Evolutionary conservation across 371 early-diverging fungal species (phyloP), one percentile per base, ranked within the genome.

Genomic region (Mucor velutinosus): DNA sequence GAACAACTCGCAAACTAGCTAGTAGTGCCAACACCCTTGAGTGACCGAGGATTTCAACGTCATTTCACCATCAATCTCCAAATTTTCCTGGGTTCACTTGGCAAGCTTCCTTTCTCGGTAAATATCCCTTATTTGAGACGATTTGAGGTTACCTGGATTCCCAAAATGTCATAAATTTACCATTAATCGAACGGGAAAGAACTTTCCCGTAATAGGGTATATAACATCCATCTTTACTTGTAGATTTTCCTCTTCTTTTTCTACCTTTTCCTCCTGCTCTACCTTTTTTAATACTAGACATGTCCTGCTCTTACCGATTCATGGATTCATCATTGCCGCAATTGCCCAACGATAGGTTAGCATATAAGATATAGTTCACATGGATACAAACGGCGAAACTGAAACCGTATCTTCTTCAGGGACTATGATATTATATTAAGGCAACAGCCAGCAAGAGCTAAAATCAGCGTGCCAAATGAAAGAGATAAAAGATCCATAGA

Each of bases 401-500:
- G 35, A 11, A 37, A 59, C 19, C 21, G 5, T 8, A 25, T 32
- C 12, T 11, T 23, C 19, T 2, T 37, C 23, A 59, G 59, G 39
- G 60, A 60, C 37, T 62, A 69, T 23, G 43, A 47, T 45, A 49
- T 62, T 3, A 39, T 30, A n/a, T 37, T 66, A 62, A 69, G 73
- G 47, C 73, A 73, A 25, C 70, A 73, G 23, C 73, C 73, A 10
- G 27, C 64, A 68, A 37, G 72, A 58, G 72, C 72, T 14, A 74
- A 74, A 60, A 60, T 66, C 7, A 51, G 58, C 33, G 29, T 65
- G 37, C 59, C 59, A 21, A 59, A 59, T 59, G 59, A 59, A 39
- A 60, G 74, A 61, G 79, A 81, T 39, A 75, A 78, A 63, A 70
- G 79, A 45, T 78, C 81, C 11, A 77, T 83, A 49, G 83, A 83